Conservation (phyloP, 192 early-diverging fungal species). For the Piromyces sp. region DNA sequence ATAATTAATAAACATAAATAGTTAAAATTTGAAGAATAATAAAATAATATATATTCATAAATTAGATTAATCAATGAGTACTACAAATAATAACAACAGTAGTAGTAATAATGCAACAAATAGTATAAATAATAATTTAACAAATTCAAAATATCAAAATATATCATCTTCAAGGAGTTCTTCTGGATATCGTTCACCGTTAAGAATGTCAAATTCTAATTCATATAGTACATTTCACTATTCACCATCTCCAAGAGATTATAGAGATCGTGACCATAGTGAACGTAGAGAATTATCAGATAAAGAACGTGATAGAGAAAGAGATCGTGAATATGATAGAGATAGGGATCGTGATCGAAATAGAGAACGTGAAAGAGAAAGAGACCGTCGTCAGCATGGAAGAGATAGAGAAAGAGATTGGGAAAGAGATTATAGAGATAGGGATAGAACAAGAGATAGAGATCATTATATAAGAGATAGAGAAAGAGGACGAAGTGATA, state of each 20-base stretch:
- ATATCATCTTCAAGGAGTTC: neutral
- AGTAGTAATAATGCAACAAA: neutral
- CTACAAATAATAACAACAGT: neutral
- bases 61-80: neutral
- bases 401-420: neutral
- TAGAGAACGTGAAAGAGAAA: neutral
- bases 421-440: neutral
- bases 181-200: neutral
- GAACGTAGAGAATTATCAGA: neutral
- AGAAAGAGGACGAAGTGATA: neutral
- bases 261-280: neutral
- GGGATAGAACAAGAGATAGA: neutral
- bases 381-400: neutral
- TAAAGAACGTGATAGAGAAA: neutral
- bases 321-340: neutral
- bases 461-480: neutral
- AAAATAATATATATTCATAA: too few species aligned
- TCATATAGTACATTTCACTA: neutral
- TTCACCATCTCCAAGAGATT: neutral
- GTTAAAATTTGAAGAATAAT: too few species aligned
- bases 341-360: neutral
- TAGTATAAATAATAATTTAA: neutral
- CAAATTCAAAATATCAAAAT: neutral
- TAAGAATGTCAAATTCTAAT: neutral
- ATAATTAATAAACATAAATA: too few species aligned